phyloP scores from a whole-genome alignment of 805 yeast genomes.

The Schwanniomyces yamadae region DNA sequence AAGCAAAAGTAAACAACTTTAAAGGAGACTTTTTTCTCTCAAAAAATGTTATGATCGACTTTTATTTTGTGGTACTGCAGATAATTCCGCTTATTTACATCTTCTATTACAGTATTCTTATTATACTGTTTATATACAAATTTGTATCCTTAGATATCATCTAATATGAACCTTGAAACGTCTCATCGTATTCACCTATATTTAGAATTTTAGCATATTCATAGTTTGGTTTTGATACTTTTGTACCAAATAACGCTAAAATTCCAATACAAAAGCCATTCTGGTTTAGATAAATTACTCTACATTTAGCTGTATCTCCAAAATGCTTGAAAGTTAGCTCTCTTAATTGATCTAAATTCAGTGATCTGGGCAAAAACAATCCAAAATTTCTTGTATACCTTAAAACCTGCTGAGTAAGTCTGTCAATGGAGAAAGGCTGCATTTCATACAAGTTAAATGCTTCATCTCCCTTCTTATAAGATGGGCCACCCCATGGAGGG shows the following conservation, averaged over 20 bases:
- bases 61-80: not conserved
- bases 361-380: constrained; percentile 63
- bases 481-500: constrained; percentile 89
- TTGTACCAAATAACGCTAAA: constrained; percentile 57
- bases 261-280: constrained; percentile 53
- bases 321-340: constrained; percentile 44
- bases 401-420: constrained; percentile 43
- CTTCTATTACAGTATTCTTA: not conserved
- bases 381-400: constrained; percentile 49
- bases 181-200: not conserved
- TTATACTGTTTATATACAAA: not conserved
- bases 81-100: not conserved
- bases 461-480: constrained; percentile 41
- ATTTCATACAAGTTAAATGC: constrained; percentile 46
- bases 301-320: constrained; percentile 44
- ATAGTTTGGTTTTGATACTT: not conserved
- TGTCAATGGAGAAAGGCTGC: constrained; percentile 49
- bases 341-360: constrained; percentile 51
- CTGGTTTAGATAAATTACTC: constrained; percentile 44
- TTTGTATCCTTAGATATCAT: not conserved
- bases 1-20: constrained; percentile 4
- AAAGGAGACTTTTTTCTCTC: constrained; percentile 14
- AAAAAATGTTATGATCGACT: not conserved
- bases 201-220: not conserved
- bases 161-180: not conserved